Evolutionary conservation across 371 early-diverging fungal species (phyloP), one percentile per base, ranked within the genome.

Genomic region (Neoconidiobolus thromboides): DNA sequence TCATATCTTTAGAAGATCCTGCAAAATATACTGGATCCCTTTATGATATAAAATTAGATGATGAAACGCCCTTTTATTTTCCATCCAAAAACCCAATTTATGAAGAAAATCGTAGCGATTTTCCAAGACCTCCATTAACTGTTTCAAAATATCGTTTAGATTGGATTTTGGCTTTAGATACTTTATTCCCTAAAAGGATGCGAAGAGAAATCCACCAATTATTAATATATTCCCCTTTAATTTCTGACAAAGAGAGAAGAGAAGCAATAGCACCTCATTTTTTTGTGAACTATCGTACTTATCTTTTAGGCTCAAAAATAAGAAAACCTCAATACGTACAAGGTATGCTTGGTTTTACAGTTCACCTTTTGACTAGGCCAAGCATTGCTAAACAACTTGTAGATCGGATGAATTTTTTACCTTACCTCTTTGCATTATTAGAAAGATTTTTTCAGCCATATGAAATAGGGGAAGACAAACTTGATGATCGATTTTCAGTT

Each of bases 271-370:
- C 38, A 14, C 9, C 6, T 2, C 57, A 57, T 36, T 57, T 57
- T 36, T 15, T 57, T 26, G 57, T 57, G 14, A 57, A 57, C 47
- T 57, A 57, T 40, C 57, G 43, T 5, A n/a, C 15, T 3, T 57
- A 43, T 44, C 57, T 57, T 36, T 7, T 14, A 12, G 36, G 44
- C 6, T n/a, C 15, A 7, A 4, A 14, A 12, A 12, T 26, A 3
- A 12, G 43, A 7, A 44, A 57, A 6, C 41, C 40, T 5, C 2
- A 6, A 3, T 57, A 6, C 36, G 57, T 43, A 26, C 44, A 44
- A 36, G 57, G 57, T 15, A 15, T 57, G 40, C 42, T 57, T 12
- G 57, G 43, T 14, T 57, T 57, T 26, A 43, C 57, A 7, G 57
- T 44, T 14, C 57, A 57, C 12, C 7, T 57, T 5, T 44, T 57